A percentile compares a stretch with the other conserved stretches of the same genome.
phyloP scores from a whole-genome alignment of 129 eudicot genomes.

The Escallonia herrerae region DNA sequence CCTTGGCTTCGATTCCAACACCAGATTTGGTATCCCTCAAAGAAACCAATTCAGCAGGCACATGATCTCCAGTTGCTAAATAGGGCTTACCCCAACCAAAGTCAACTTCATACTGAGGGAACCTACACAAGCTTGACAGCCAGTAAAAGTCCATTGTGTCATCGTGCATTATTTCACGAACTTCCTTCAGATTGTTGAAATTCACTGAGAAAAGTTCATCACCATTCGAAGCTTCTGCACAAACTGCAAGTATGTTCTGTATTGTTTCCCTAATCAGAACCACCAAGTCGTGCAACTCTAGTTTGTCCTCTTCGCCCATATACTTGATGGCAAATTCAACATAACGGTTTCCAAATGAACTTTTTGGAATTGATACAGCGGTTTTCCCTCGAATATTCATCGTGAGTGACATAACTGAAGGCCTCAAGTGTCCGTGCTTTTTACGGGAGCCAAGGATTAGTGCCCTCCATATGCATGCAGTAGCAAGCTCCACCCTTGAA shows the following conservation, averaged over 20 bases:
- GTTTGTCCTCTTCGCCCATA: background rate
- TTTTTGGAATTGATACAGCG: background rate
- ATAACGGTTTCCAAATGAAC: conserved; percentile 7
- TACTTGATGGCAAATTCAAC: background rate
- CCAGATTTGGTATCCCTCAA: conserved; percentile 18
- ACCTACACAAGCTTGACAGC: conserved; percentile 12
- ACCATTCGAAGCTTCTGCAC: too few species aligned
- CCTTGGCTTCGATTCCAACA: conserved; percentile 17
- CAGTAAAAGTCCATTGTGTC: background rate
- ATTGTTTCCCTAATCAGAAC: background rate
- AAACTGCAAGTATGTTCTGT: background rate
- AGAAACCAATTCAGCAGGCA: background rate
- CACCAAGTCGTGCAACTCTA: conserved; percentile 10
- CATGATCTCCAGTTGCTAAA: conserved; percentile 3
- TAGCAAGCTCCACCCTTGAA: conserved; percentile 7
- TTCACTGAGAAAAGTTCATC: background rate
- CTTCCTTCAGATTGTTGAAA: background rate
- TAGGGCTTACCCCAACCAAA: conserved; percentile 29
- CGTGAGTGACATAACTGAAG: background rate
- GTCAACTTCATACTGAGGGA: conserved; percentile 22
- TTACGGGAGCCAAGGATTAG: background rate
- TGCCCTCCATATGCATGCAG: conserved; percentile 24
- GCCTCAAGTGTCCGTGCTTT: conserved; percentile 3
- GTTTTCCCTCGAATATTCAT: conserved; percentile 14
- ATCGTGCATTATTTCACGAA: background rate